These are phyloP conservation scores for Ophiostoma sp. DNA, from an alignment of 2,329 filamentous ascomycete species.

Conservation along the genomic window DNA sequence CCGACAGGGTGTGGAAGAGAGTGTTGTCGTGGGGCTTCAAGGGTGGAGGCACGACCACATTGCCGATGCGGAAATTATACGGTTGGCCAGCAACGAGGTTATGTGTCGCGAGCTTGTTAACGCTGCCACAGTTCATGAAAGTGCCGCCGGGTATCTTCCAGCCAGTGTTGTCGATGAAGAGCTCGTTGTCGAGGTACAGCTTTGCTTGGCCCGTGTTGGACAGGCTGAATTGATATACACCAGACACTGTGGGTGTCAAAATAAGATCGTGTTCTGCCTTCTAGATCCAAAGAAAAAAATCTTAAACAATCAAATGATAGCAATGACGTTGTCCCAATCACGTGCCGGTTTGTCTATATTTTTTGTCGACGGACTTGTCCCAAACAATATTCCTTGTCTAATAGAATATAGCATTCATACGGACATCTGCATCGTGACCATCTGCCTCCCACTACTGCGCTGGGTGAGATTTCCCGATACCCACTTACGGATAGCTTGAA, in stretches of 20 bases:
- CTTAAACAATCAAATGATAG: background rate
- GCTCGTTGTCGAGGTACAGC: constrained; percentile 35
- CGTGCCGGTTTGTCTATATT: background rate
- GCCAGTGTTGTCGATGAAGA: constrained; percentile 43
- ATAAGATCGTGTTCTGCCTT: background rate
- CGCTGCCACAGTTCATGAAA: constrained; percentile 27
- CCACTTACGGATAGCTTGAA: background rate
- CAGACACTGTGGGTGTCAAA: constrained; percentile 29
- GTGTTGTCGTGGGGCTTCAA: constrained; percentile 28
- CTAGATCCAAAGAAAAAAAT: background rate
- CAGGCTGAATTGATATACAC: constrained; percentile 31
- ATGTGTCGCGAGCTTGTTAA: constrained; percentile 19
- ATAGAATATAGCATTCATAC: background rate
- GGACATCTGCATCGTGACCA: background rate
- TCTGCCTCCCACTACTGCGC: background rate
- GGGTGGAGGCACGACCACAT: constrained; percentile 25
- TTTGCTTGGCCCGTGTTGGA: constrained; percentile 23
- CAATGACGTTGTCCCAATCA: background rate
- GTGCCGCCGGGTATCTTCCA: constrained; percentile 39
- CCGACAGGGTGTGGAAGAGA: constrained; percentile 28
- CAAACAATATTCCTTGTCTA: background rate
- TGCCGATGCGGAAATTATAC: constrained; percentile 26
- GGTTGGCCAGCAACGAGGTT: constrained; percentile 21
- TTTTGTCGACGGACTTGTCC: background rate
- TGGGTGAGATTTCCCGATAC: background rate